Evolutionary conservation across 192 early-diverging fungal genomes (phyloP).

Genomic region (Linderina pennispora): DNA sequence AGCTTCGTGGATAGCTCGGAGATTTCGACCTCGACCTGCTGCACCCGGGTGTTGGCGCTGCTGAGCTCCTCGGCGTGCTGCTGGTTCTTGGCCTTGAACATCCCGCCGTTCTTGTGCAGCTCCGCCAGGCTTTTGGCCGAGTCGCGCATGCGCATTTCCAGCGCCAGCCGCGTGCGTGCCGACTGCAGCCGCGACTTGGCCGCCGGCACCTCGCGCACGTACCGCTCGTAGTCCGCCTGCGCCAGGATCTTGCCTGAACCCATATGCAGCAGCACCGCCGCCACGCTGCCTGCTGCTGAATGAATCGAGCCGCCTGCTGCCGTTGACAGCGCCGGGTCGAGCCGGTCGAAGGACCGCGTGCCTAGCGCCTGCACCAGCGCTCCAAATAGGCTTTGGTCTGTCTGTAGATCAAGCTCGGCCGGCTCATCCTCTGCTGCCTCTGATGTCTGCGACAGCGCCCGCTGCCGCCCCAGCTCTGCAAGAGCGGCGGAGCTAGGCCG

Average conservation of each 20-base stretch:
- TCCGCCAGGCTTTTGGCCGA: slow-evolving; percentile 22
- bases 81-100: slow-evolving; percentile 17
- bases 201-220: slow-evolving; percentile 14
- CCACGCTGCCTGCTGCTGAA: not conserved
- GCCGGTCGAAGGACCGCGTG: too few relatives aligned
- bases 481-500: slow-evolving; percentile 1
- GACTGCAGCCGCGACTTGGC: slow-evolving; percentile 18
- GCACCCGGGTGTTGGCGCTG: slow-evolving; percentile 11
- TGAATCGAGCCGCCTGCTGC: not conserved
- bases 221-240: slow-evolving; percentile 22
- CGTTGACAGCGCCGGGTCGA: too few relatives aligned
- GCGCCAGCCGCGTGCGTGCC: slow-evolving; percentile 15
- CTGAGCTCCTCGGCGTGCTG: slow-evolving; percentile 23
- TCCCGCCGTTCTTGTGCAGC: slow-evolving; percentile 4
- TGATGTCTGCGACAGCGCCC: too few relatives aligned
- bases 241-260: slow-evolving; percentile 13
- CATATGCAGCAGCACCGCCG: slow-evolving; percentile 8
- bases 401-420: too few relatives aligned
- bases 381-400: too few relatives aligned
- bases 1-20: slow-evolving; percentile 21
- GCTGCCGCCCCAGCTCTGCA: too few relatives aligned
- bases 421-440: too few relatives aligned
- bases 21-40: slow-evolving; percentile 24
- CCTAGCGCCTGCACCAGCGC: too few relatives aligned
- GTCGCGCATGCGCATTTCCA: slow-evolving; percentile 24